Conservation (phyloP, 345 rosid species). For the Arabidopsis arenosa region DNA sequence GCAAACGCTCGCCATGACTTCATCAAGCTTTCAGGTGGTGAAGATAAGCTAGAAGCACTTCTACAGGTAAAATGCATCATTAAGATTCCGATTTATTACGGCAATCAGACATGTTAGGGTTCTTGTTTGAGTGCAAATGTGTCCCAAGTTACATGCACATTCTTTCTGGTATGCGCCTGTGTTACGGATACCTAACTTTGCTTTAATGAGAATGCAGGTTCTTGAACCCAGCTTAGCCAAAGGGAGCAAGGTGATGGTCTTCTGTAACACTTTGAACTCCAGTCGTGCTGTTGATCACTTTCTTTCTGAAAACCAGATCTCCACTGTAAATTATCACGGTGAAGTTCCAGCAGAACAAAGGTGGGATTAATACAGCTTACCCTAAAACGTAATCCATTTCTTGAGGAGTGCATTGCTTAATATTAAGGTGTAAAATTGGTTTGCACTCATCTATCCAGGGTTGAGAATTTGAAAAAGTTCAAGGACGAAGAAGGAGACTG, state of each 20-base stretch:
- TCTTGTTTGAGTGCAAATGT: slow-evolving; percentile 6
- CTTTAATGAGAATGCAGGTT: slow-evolving; percentile 61
- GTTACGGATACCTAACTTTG: slow-evolving; percentile 17
- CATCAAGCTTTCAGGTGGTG: slow-evolving; percentile 81
- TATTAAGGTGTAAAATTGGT: neutral
- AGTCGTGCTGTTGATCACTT: slow-evolving; percentile 95
- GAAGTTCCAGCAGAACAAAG: slow-evolving; percentile 97
- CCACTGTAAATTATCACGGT: slow-evolving; percentile 92
- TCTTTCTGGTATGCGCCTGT: neutral
- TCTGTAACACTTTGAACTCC: slow-evolving; percentile 89
- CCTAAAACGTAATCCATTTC: slow-evolving; percentile 6
- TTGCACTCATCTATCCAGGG: slow-evolving; percentile 51
- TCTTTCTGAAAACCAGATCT: slow-evolving; percentile 77
- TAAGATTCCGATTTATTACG: neutral
- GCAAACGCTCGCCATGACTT: slow-evolving; percentile 95
- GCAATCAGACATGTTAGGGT: slow-evolving; percentile 17
- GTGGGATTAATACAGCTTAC: slow-evolving; percentile 46
- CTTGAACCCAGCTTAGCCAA: slow-evolving; percentile 94
- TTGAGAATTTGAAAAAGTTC: slow-evolving; percentile 85
- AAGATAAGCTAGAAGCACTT: slow-evolving; percentile 91
- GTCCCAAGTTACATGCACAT: neutral
- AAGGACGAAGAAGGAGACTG: slow-evolving; percentile 87
- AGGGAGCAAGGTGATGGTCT: slow-evolving; percentile 95
- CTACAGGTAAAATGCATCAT: slow-evolving; percentile 64
- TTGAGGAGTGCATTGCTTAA: neutral